Evolutionary conservation across 1,284 basidiomycete species (phyloP), one percentile per base, ranked within the genome.

Genomic region (Puccinia polysora): DNA sequence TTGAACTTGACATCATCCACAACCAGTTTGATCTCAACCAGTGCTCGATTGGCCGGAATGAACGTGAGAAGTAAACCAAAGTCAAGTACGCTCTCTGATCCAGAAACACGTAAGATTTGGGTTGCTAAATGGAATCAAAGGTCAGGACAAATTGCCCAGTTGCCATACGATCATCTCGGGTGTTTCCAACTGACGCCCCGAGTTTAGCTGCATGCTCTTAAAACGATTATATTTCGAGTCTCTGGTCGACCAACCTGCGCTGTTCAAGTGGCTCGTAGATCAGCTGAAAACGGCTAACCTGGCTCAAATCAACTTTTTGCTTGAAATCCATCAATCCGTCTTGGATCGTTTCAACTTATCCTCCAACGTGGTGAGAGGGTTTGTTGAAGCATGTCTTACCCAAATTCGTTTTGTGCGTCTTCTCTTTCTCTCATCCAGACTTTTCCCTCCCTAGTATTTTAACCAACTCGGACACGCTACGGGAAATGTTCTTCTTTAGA

Each of bases 221-320:
- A 64, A 72, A 45, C 85, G 87, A 4, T 89, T 96, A 77, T 90
- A 90, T 78, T 82, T 85, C 0, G 88, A 91, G 76, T 86, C 87
- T 15, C 84, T 98, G 10, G 85, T 97, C 25, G 92, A 96, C 75
- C 86, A 86, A 62, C 84, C 86, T 23, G 85, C 88, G 0, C 88
- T 95, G 77, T 84, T 91, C 10, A 82, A 84, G 6, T 97, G 93
- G 92, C 81, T 95, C 55, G 85, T 91, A 14, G 87, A 90, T 67
- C 88, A 89, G 76, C 85, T 94, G 82, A 79, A 81, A 6, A 82
- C 82, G 0, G 88, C 88, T 75, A 92, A 93, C 79, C 83, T 91
- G 20, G 89, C 90, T 1, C 92, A 96, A 80, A 84, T 89, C 5
- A 88, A 88, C 0, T 94, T 96, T 77, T 81, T 94, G 30, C 59